Evolutionary conservation across 805 yeast genomes (phyloP).

Genomic region (Starmera dryadoides): DNA sequence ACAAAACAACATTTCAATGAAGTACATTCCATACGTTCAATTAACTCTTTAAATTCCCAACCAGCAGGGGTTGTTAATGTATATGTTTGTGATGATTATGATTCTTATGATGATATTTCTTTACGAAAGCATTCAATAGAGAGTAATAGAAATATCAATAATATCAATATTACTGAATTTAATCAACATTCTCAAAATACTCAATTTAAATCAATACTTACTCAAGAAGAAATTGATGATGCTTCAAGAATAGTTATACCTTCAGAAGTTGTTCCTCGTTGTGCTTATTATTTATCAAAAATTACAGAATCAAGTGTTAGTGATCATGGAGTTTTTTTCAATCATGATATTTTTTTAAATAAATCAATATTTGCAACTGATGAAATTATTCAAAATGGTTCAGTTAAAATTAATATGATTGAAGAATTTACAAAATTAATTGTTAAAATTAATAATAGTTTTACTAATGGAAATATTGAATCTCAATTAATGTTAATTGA

Average conservation of each 20-base stretch:
- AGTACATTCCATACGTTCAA: neutral
- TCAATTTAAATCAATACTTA: no score
- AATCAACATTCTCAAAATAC: neutral
- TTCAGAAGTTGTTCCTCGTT: conserved; percentile 5
- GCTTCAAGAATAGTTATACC: conserved; percentile 3
- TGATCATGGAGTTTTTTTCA: conserved; percentile 11
- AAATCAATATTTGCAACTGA: conserved; percentile 7
- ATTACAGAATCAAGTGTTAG: conserved; percentile 12
- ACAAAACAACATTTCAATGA: neutral
- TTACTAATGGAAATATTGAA: conserved; percentile 2
- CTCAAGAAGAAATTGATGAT: neutral
- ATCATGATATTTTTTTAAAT: conserved; percentile 10
- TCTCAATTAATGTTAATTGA: conserved; percentile 4
- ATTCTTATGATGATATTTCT: neutral
- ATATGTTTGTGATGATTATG: neutral
- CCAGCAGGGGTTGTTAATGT: neutral
- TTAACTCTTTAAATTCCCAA: neutral
- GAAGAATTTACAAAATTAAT: conserved; percentile 14
- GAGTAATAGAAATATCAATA: no score
- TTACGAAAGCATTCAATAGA: neutral
- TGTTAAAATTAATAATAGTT: conserved; percentile 3
- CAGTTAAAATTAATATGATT: conserved; percentile 17
- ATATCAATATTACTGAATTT: no score
- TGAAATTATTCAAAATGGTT: conserved; percentile 11
- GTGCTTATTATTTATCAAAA: conserved; percentile 7